Evolutionary conservation across 345 rosid genomes (phyloP).

Genomic region (Moricandia moricandioides): DNA sequence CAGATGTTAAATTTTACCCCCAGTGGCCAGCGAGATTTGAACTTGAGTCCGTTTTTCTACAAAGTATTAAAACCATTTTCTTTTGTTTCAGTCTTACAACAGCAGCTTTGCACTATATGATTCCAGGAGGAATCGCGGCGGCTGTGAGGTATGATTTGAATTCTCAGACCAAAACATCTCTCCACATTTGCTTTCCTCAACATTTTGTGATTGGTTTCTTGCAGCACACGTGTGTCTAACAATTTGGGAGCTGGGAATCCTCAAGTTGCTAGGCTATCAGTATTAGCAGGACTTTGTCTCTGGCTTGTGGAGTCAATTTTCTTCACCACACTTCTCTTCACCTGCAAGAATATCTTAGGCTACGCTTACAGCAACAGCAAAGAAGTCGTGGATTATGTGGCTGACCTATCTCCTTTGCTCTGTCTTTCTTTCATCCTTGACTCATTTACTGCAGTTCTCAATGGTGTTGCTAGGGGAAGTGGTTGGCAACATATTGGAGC

Average conservation of each 20-base stretch:
- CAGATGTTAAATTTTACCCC: no score
- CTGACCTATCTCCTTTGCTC: constrained; percentile 41
- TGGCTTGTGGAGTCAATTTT: constrained; percentile 25
- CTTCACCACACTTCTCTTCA: constrained; percentile 35
- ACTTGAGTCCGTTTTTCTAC: no score
- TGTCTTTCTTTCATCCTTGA: constrained; percentile 46
- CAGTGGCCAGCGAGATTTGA: no score
- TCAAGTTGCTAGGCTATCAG: constrained; percentile 30
- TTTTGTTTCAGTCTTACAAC: constrained; percentile 33
- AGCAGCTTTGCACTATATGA: constrained; percentile 32
- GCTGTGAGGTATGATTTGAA: constrained; percentile 34
- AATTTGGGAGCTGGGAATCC: constrained; percentile 46
- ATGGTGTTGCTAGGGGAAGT: constrained; percentile 49
- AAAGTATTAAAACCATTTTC: neutral
- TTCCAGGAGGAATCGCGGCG: constrained; percentile 37
- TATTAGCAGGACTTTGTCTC: constrained; percentile 24
- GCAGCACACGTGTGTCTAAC: constrained; percentile 37
- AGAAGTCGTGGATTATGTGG: constrained; percentile 35
- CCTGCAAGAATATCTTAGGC: constrained; percentile 18
- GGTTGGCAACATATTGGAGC: constrained; percentile 55
- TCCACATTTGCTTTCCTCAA: neutral
- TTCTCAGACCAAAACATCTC: neutral
- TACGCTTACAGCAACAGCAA: constrained; percentile 18
- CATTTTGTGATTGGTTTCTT: neutral
- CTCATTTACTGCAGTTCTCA: constrained; percentile 35